Conservation (phyloP, 805 yeast species). For the Zygoascus bituminiphila region DNA sequence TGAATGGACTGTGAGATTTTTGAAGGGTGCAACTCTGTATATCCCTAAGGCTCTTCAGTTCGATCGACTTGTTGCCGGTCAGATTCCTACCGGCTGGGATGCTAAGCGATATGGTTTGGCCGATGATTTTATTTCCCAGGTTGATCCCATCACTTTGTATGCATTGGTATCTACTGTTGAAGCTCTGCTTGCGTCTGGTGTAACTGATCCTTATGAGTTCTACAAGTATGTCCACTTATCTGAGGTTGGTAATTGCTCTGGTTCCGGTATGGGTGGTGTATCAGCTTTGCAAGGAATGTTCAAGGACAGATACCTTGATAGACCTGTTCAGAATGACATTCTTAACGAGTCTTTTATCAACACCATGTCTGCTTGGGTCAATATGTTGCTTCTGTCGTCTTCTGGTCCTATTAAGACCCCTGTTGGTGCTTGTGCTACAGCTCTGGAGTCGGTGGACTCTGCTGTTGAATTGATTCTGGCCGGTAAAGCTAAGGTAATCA, state of each 20-base stretch:
- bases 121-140: constrained; percentile 88
- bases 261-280: constrained; percentile 99
- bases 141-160: constrained; percentile 89
- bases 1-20: constrained; percentile 80
- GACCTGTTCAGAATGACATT: constrained; percentile 94
- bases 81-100: constrained; percentile 98
- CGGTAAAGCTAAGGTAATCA: constrained; percentile 91
- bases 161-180: constrained; percentile 92
- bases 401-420: constrained; percentile 99
- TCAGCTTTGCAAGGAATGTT: constrained; percentile 96
- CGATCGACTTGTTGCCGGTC: constrained; percentile 63
- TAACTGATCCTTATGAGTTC: constrained; percentile 97
- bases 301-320: constrained; percentile 85
- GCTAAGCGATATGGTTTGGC: constrained; percentile 91
- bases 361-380: constrained; percentile 99
- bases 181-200: constrained; percentile 88
- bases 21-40: constrained; percentile 86
- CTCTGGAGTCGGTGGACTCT: constrained; percentile 92
- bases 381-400: constrained; percentile 91
- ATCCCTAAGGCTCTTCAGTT: constrained; percentile 81
- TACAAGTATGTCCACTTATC: constrained; percentile 97
- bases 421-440: constrained; percentile 99
- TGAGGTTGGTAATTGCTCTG: constrained; percentile 98
- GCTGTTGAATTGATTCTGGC: constrained; percentile 91
- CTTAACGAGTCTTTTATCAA: constrained; percentile 97